Conservation (phyloP, 345 rosid species). For the Pistacia vera region DNA sequence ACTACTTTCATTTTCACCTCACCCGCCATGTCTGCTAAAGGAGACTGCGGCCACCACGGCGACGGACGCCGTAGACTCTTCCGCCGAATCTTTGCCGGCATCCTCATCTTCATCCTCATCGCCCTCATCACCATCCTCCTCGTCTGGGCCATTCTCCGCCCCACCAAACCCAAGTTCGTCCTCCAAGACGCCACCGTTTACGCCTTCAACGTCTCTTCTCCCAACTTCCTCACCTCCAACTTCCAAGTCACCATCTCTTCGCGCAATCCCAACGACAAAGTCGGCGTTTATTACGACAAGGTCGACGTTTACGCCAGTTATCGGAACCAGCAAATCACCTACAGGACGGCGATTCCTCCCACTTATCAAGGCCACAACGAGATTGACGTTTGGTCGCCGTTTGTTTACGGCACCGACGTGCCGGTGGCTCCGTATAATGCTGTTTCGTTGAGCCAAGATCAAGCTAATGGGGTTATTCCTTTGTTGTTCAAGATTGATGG, state of each 20-base stretch:
- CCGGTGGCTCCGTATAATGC: constrained; percentile 84
- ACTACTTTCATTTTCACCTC: background rate
- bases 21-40: constrained; percentile 45
- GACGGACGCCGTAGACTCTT: constrained; percentile 22
- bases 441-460: constrained; percentile 48
- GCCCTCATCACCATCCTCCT: constrained; percentile 61
- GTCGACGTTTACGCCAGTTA: constrained; percentile 74
- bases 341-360: constrained; percentile 48
- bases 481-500: constrained; percentile 75
- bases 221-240: constrained; percentile 72
- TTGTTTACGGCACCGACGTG: constrained; percentile 58
- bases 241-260: constrained; percentile 79
- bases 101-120: constrained; percentile 57
- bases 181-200: constrained; percentile 93
- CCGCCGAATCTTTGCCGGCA: constrained; percentile 40
- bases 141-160: constrained; percentile 86
- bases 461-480: constrained; percentile 44
- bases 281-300: constrained; percentile 87
- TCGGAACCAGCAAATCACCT: constrained; percentile 77
- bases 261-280: constrained; percentile 75
- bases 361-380: constrained; percentile 70
- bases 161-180: constrained; percentile 74
- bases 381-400: constrained; percentile 78
- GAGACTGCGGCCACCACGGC: constrained; percentile 48
- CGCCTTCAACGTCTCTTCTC: constrained; percentile 74